Evolutionary conservation across 306 rosid genomes (phyloP).

Genomic region (Quercus glauca): DNA sequence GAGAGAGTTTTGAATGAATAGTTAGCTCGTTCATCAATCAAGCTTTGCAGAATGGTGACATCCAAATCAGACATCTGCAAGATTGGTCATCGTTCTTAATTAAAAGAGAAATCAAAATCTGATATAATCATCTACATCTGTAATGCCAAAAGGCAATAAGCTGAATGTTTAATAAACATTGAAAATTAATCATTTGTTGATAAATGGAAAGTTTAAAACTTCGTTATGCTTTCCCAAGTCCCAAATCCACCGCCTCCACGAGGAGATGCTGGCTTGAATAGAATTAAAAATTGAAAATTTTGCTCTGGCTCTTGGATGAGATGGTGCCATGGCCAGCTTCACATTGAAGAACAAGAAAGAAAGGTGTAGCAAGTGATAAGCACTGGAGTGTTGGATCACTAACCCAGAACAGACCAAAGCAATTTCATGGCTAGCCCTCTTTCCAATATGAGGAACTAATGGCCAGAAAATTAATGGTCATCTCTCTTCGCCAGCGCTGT

Average conservation of each 20-base stretch:
- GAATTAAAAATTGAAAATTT: slow-evolving; percentile 29
- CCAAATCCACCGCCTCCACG: slow-evolving; percentile 37
- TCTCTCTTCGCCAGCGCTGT: slow-evolving; percentile 66
- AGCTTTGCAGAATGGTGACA: not conserved
- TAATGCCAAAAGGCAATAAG: slow-evolving; percentile 7
- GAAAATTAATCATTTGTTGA: slow-evolving; percentile 41
- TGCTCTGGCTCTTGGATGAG: slow-evolving; percentile 13
- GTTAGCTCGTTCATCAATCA: not conserved
- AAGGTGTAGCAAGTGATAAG: slow-evolving; percentile 9
- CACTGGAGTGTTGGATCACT: not conserved
- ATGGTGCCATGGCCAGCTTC: slow-evolving; percentile 17
- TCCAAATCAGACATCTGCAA: not conserved
- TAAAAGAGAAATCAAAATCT: not conserved
- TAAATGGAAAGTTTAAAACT: slow-evolving; percentile 33
- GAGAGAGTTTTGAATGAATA: not conserved
- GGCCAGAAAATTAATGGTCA: slow-evolving; percentile 27
- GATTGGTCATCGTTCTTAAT: not conserved
- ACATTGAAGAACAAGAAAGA: not conserved
- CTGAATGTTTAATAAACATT: slow-evolving; percentile 19
- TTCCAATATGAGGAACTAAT: slow-evolving; percentile 13
- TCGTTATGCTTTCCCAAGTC: slow-evolving; percentile 34
- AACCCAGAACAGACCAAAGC: not conserved
- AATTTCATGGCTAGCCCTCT: slow-evolving; percentile 13
- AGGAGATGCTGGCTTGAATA: slow-evolving; percentile 41
- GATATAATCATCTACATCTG: not conserved